Percentiles rank a stretch among this genome's conserved stretches.
These are phyloP conservation scores for Trichoderma gamsii DNA, from an alignment of 495 filamentous ascomycete species.

Conservation along the genomic window DNA sequence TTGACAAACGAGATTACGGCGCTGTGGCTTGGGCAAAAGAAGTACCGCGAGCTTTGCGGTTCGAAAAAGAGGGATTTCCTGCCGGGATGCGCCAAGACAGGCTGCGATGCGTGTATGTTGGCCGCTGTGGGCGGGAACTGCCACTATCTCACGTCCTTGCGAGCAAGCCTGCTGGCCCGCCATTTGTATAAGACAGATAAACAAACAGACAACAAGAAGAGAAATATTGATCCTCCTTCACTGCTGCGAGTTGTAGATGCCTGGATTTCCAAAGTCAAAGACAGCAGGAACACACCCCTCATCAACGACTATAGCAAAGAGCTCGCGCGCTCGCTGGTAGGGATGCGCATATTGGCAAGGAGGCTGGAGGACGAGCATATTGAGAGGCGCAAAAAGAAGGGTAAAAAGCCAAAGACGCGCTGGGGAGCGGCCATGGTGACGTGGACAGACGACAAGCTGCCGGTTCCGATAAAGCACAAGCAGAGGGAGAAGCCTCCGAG, in stretches of 20 bases:
- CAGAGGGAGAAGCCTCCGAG: neutral
- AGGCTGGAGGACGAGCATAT: slow-evolving; percentile 13
- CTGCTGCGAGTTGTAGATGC: slow-evolving; percentile 32
- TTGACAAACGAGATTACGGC: slow-evolving; percentile 30
- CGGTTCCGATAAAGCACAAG: neutral
- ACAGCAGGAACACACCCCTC: neutral
- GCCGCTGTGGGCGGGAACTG: slow-evolving; percentile 34
- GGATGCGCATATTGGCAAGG: slow-evolving; percentile 19
- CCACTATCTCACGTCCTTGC: slow-evolving; percentile 31
- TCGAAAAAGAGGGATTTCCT: neutral
- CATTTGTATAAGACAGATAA: neutral
- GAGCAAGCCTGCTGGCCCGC: slow-evolving; percentile 32
- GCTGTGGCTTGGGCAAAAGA: slow-evolving; percentile 27
- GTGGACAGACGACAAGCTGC: neutral
- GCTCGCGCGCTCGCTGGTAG: slow-evolving; percentile 13
- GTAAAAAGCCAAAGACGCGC: neutral
- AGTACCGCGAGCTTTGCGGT: neutral
- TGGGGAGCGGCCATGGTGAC: neutral
- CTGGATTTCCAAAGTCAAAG: slow-evolving; percentile 31
- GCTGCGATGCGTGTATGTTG: slow-evolving; percentile 44
- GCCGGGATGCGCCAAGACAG: slow-evolving; percentile 25
- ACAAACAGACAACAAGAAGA: slow-evolving; percentile 23
- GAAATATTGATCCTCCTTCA: slow-evolving; percentile 21
- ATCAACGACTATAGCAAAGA: slow-evolving; percentile 20
- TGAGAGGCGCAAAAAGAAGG: neutral